Evolutionary conservation across 495 filamentous ascomycete genomes (phyloP).

Genomic region (Penicillium roqueforti): DNA sequence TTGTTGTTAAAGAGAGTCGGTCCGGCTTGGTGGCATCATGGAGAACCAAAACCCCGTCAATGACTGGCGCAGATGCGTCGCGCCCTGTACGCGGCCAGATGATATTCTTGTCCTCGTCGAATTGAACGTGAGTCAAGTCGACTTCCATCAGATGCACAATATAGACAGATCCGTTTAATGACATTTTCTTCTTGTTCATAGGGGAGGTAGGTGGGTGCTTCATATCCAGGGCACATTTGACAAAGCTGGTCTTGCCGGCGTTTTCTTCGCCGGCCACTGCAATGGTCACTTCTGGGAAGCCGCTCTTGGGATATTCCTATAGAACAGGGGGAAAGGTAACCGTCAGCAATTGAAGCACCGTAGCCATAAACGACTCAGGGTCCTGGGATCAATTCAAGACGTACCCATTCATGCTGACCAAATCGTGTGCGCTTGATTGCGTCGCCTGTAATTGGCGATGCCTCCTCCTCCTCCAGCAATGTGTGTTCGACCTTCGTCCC

Average conservation of each 20-base stretch:
- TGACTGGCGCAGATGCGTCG: slow-evolving; percentile 60
- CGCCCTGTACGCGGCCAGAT: slow-evolving; percentile 72
- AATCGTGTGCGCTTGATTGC: slow-evolving; percentile 10
- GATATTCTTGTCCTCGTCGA: slow-evolving; percentile 55
- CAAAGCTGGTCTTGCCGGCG: slow-evolving; percentile 88
- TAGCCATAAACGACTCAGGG: background rate
- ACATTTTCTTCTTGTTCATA: slow-evolving; percentile 64
- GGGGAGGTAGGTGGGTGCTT: slow-evolving; percentile 53
- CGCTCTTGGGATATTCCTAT: slow-evolving; percentile 27
- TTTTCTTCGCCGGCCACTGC: slow-evolving; percentile 75
- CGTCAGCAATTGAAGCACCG: slow-evolving; percentile 17
- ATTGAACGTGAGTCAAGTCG: slow-evolving; percentile 35
- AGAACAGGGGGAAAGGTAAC: background rate
- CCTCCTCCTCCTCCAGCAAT: slow-evolving; percentile 36
- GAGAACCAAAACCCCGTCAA: slow-evolving; percentile 80
- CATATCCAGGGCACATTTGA: slow-evolving; percentile 72
- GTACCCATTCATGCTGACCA: slow-evolving; percentile 20
- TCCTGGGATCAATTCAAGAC: background rate
- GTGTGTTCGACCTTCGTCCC: slow-evolving; percentile 25
- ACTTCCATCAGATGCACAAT: slow-evolving; percentile 80
- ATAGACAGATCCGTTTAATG: slow-evolving; percentile 70
- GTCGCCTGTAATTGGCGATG: slow-evolving; percentile 13
- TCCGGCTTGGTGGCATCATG: slow-evolving; percentile 79
- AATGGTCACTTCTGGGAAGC: slow-evolving; percentile 64
- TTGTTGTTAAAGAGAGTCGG: slow-evolving; percentile 62